Conservation (phyloP, 768 basidiomycete species). For the Amanita jacksonii region DNA sequence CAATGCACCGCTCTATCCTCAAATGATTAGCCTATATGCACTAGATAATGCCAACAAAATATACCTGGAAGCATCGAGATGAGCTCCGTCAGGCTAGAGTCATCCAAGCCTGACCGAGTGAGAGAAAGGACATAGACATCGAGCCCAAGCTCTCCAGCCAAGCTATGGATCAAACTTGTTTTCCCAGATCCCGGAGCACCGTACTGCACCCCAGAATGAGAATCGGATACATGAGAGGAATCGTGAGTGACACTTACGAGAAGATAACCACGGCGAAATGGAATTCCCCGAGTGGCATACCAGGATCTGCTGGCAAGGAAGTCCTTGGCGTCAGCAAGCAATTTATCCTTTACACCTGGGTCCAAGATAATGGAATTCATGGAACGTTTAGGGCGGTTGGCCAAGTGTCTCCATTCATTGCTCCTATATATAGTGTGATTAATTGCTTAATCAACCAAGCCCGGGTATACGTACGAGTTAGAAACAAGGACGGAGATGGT, state of each 20-base stretch:
- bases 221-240: background rate
- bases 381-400: slow-evolving; percentile 54
- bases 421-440: slow-evolving; percentile 2
- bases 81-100: slow-evolving; percentile 40
- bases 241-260: slow-evolving; percentile 19
- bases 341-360: slow-evolving; percentile 52
- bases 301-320: slow-evolving; percentile 61
- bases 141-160: slow-evolving; percentile 63
- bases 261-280: slow-evolving; percentile 75
- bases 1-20: slow-evolving; percentile 46
- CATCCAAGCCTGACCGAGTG: slow-evolving; percentile 46
- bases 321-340: slow-evolving; percentile 61
- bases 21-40: slow-evolving; percentile 1
- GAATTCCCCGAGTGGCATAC: slow-evolving; percentile 72
- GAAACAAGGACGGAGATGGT: slow-evolving; percentile 44
- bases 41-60: slow-evolving; percentile 5
- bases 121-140: slow-evolving; percentile 59
- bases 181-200: slow-evolving; percentile 68
- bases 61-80: slow-evolving; percentile 46
- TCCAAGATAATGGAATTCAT: slow-evolving; percentile 62
- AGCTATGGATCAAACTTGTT: slow-evolving; percentile 55
- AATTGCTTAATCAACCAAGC: no score
- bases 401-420: slow-evolving; percentile 45
- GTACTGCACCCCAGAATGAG: slow-evolving; percentile 34
- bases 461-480: slow-evolving; percentile 22